A percentile compares a stretch with the other conserved stretches of the same genome.
Evolutionary conservation across 2,329 filamentous ascomycete genomes (phyloP).

Genomic region (Cercospora berteroae): DNA sequence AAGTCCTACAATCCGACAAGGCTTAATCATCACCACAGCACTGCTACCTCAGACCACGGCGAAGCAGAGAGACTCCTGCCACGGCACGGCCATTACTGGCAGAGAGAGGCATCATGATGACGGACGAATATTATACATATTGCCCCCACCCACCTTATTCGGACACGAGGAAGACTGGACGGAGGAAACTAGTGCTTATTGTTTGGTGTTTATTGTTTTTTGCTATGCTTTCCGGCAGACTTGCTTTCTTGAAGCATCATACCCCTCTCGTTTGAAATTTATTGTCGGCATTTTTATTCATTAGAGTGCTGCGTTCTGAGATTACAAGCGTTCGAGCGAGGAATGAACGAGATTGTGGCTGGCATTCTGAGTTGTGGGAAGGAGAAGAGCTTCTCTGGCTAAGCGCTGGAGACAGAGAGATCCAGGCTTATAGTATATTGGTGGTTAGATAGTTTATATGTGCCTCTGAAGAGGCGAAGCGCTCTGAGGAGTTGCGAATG

Average conservation of each 20-base stretch:
- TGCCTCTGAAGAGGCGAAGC: background rate
- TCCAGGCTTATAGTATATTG: background rate
- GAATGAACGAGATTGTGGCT: background rate
- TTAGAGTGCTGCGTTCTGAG: background rate
- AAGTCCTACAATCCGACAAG: background rate
- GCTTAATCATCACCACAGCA: background rate
- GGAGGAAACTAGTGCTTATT: background rate
- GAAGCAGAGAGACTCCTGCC: background rate
- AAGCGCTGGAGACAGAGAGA: background rate
- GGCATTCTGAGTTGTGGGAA: background rate
- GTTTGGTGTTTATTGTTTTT: background rate
- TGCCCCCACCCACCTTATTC: background rate
- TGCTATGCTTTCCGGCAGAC: background rate
- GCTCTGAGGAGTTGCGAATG: background rate
- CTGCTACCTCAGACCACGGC: background rate
- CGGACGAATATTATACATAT: background rate
- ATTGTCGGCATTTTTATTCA: background rate
- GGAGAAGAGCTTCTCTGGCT: background rate
- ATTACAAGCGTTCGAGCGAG: slow-evolving; percentile 20
- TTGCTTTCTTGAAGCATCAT: slow-evolving; percentile 18
- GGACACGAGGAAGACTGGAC: background rate
- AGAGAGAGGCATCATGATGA: background rate
- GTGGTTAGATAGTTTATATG: background rate
- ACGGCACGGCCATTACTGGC: background rate
- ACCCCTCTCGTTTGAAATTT: slow-evolving; percentile 19